phyloP scores from a whole-genome alignment of 768 basidiomycete genomes.

The Tylopilus subfusipes region DNA sequence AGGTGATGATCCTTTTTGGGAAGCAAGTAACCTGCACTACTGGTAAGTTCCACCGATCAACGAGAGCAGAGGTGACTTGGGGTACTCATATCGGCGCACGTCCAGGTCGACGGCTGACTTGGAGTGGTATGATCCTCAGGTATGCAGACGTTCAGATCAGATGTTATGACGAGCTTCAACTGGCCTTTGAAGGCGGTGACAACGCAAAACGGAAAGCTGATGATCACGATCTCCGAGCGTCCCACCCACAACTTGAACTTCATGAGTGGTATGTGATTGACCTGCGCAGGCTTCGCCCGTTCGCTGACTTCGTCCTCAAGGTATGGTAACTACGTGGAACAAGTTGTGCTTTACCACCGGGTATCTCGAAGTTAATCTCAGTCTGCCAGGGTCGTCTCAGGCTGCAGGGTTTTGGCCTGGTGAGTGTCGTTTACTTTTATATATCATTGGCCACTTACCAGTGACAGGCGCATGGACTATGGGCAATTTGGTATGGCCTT shows the following conservation, averaged over 20 bases:
- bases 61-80: background rate
- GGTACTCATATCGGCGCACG: constrained; percentile 7
- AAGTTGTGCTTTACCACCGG: constrained; percentile 94
- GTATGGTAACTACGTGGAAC: constrained; percentile 86
- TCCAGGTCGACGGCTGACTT: constrained; percentile 63
- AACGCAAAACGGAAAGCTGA: constrained; percentile 72
- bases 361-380: constrained; percentile 80
- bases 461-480: constrained; percentile 63
- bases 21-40: constrained; percentile 84
- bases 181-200: constrained; percentile 49
- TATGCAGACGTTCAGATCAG: constrained; percentile 28
- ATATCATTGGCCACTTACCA: constrained; percentile 2
- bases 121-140: constrained; percentile 82
- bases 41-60: constrained; percentile 41
- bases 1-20: constrained; percentile 84
- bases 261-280: constrained; percentile 54
- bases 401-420: constrained; percentile 87
- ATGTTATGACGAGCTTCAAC: constrained; percentile 2
- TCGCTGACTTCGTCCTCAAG: constrained; percentile 28
- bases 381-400: constrained; percentile 60
- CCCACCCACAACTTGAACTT: constrained; percentile 80
- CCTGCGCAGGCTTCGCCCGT: background rate
- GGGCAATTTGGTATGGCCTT: constrained; percentile 53
- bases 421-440: constrained; percentile 31
- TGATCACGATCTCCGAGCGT: constrained; percentile 73